phyloP scores from a whole-genome alignment of 2,329 filamentous ascomycete species.

The Colletotrichum ledebouriae region DNA sequence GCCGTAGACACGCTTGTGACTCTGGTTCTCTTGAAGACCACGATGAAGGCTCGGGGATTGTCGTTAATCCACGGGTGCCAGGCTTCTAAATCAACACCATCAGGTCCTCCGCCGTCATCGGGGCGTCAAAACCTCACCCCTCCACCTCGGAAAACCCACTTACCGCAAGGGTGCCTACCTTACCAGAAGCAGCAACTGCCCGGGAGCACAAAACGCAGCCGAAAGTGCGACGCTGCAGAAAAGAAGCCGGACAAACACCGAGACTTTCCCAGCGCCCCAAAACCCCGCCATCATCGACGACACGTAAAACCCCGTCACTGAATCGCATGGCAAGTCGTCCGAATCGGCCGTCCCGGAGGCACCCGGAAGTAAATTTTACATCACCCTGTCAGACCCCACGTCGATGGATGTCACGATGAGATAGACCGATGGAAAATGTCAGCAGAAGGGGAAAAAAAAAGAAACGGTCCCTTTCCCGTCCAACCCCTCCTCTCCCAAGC shows the following conservation, averaged over 20 bases:
- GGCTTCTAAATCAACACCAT: constrained; percentile 8
- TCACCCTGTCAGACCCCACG: constrained; percentile 19
- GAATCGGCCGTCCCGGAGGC: constrained; percentile 16
- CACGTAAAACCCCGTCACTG: neutral
- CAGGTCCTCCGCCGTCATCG: constrained; percentile 18
- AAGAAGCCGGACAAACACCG: constrained; percentile 32
- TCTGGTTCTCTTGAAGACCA: neutral
- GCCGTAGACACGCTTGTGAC: too few species aligned
- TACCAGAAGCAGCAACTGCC: constrained; percentile 5
- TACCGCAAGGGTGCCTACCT: neutral
- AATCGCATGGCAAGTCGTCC: neutral
- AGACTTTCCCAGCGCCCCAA: constrained; percentile 6
- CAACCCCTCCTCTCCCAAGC: constrained; percentile 7
- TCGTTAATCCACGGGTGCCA: neutral
- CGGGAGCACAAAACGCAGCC: constrained; percentile 10
- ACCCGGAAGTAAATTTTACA: constrained; percentile 17
- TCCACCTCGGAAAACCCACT: constrained; percentile 14
- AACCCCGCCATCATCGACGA: neutral
- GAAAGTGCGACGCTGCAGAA: neutral
- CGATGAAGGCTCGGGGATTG: neutral
- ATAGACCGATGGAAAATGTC: too few species aligned
- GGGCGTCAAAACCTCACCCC: constrained; percentile 12
- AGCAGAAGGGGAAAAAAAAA: neutral
- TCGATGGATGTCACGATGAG: neutral
- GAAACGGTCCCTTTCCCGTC: constrained; percentile 1